Evolutionary conservation across 1,139 yeast species (phyloP).

Genomic region (Magnusiomyces sp.): DNA sequence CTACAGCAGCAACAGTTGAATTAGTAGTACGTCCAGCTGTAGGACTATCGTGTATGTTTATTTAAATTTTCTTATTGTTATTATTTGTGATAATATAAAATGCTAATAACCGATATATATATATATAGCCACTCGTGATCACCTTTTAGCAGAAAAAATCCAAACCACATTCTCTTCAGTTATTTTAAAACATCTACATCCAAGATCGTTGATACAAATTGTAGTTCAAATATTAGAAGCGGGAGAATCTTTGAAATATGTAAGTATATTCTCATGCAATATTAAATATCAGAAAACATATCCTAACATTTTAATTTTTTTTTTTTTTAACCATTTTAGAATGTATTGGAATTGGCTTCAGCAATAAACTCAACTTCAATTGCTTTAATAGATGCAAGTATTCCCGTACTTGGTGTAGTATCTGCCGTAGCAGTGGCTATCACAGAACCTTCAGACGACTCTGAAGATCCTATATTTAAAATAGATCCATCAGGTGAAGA

Average conservation of each 20-base stretch:
- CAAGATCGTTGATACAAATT: conserved; percentile 77
- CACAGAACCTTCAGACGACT: conserved; percentile 18
- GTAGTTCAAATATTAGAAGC: conserved; percentile 72
- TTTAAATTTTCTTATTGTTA: not conserved
- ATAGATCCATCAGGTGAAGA: conserved; percentile 23
- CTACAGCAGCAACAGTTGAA: conserved; percentile 70
- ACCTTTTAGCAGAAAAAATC: conserved; percentile 62
- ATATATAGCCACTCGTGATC: conserved; percentile 55
- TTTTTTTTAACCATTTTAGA: conserved; percentile 13
- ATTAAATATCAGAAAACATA: too few relatives aligned
- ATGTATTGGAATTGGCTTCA: conserved; percentile 49
- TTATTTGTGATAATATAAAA: conserved; percentile 3
- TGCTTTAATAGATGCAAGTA: conserved; percentile 73
- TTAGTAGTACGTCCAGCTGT: conserved; percentile 70
- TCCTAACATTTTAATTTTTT: not conserved
- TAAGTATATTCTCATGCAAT: conserved; percentile 5
- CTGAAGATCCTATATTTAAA: not conserved
- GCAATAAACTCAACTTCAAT: conserved; percentile 64
- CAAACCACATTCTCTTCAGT: conserved; percentile 53
- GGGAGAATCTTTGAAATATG: conserved; percentile 38
- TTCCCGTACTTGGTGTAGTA: conserved; percentile 57
- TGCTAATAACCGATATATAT: not conserved
- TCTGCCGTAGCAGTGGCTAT: conserved; percentile 45
- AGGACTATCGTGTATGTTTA: conserved; percentile 47
- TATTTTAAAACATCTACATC: conserved; percentile 60